A percentile compares a stretch with the other conserved stretches of the same genome.
These are phyloP conservation scores for Tremella fuciformis DNA, from an alignment of 768 basidiomycete species.

Conservation along the genomic window DNA sequence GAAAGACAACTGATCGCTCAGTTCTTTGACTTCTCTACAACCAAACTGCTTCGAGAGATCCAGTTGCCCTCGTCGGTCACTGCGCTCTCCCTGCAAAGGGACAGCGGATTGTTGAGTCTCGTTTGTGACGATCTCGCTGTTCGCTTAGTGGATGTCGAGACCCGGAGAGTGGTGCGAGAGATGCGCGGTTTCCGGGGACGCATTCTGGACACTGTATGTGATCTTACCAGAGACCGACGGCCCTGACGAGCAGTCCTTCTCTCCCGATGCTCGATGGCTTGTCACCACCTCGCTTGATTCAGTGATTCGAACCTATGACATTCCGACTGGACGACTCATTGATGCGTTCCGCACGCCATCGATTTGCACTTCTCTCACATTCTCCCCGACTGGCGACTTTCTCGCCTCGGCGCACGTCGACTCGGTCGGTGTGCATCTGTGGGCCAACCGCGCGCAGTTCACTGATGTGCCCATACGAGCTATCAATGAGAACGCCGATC, in stretches of 20 bases:
- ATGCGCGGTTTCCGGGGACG: slow-evolving; percentile 76
- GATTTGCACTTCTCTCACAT: slow-evolving; percentile 82
- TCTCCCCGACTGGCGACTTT: slow-evolving; percentile 95
- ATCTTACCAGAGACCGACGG: background rate
- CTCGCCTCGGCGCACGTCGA: slow-evolving; percentile 92
- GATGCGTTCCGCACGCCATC: slow-evolving; percentile 85
- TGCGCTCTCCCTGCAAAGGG: slow-evolving; percentile 73
- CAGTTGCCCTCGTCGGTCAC: slow-evolving; percentile 66
- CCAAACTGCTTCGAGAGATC: slow-evolving; percentile 67
- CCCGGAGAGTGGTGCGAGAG: slow-evolving; percentile 79
- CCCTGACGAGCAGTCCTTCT: slow-evolving; percentile 67
- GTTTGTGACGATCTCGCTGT: slow-evolving; percentile 83
- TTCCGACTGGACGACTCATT: slow-evolving; percentile 87
- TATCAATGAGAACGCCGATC: slow-evolving; percentile 67
- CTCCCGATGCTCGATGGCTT: slow-evolving; percentile 92
- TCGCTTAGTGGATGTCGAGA: slow-evolving; percentile 88
- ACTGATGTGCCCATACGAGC: slow-evolving; percentile 75
- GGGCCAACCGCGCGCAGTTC: slow-evolving; percentile 97
- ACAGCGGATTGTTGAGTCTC: slow-evolving; percentile 76
- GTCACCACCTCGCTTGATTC: slow-evolving; percentile 84
- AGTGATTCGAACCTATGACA: slow-evolving; percentile 87
- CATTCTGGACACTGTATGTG: slow-evolving; percentile 79
- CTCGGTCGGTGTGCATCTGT: slow-evolving; percentile 90
- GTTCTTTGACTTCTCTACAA: slow-evolving; percentile 96
- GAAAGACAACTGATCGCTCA: slow-evolving; percentile 47